Evolutionary conservation across 2,329 filamentous ascomycete genomes (phyloP).

Genomic region (Aspergillus sp.): DNA sequence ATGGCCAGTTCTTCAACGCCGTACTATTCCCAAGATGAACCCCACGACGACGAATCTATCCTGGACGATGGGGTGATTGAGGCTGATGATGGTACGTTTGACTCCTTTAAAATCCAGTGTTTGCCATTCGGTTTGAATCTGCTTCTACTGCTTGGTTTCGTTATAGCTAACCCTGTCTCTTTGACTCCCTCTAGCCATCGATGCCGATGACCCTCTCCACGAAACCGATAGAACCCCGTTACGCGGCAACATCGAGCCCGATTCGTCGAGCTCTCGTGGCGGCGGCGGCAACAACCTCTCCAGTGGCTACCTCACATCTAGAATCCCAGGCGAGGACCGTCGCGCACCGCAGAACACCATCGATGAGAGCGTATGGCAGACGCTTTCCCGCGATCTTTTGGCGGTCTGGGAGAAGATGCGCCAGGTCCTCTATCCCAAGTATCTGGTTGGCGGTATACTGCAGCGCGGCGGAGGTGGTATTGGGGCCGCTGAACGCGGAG

Average conservation of each 20-base stretch:
- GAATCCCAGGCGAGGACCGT: conserved; percentile 90
- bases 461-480: conserved; percentile 55
- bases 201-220: conserved; percentile 84
- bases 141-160: neutral
- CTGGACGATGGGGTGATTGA: conserved; percentile 74
- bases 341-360: conserved; percentile 88
- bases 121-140: neutral
- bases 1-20: conserved; percentile 39
- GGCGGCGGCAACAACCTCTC: conserved; percentile 57
- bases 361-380: conserved; percentile 96
- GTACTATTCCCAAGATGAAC: conserved; percentile 56
- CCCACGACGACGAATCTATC: conserved; percentile 60
- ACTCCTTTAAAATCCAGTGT: neutral
- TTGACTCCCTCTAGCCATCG: conserved; percentile 61
- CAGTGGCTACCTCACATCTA: conserved; percentile 81
- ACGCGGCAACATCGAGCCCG: conserved; percentile 76
- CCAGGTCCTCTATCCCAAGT: conserved; percentile 94
- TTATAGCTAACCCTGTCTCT: neutral
- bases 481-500: conserved; percentile 58
- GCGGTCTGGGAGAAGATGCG: conserved; percentile 98
- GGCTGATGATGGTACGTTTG: conserved; percentile 67
- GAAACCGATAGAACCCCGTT: conserved; percentile 73
- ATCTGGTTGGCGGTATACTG: conserved; percentile 73
- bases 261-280: conserved; percentile 44
- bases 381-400: conserved; percentile 84